Conservation (phyloP, 2,329 filamentous ascomycete genomes). For the Metarhizium anisopliae region DNA sequence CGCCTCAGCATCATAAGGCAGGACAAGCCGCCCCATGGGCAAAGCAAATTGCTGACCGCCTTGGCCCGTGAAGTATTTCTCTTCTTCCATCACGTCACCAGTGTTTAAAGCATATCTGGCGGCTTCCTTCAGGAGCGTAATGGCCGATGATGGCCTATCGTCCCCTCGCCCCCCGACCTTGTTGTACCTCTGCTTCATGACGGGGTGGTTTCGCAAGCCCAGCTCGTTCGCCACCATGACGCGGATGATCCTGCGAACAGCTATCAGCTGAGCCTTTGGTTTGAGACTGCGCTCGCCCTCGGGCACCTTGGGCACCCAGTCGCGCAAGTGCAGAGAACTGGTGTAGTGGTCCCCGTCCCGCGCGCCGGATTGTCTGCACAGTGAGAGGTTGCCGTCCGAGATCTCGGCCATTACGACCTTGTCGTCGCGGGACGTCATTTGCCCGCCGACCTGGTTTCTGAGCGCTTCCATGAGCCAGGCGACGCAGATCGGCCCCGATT, state of each 20-base stretch:
- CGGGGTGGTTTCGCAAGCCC: conserved; percentile 4
- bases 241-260: conserved; percentile 5
- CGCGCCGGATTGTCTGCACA: not conserved
- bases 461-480: conserved; percentile 12
- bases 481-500: conserved; percentile 8
- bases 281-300: not conserved
- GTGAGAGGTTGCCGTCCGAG: not conserved
- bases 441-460: conserved; percentile 10
- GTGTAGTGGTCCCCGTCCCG: not conserved
- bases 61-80: conserved; percentile 6
- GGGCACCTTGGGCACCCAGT: conserved; percentile 7
- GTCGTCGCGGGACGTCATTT: conserved; percentile 1
- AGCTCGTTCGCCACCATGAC: conserved; percentile 12
- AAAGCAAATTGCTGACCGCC: conserved; percentile 10
- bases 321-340: conserved; percentile 4
- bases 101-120: not conserved
- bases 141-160: not conserved
- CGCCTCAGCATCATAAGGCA: not conserved
- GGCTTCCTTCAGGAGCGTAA: not conserved
- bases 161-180: not conserved
- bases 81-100: not conserved
- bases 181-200: conserved; percentile 5
- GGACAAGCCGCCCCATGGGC: conserved; percentile 10
- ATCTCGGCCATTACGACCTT: not conserved
- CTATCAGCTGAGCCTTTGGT: not conserved